Base-by-base conservation (phyloP, 352 stramenopile genomes). In the Globisporangium ultimum region DNA sequence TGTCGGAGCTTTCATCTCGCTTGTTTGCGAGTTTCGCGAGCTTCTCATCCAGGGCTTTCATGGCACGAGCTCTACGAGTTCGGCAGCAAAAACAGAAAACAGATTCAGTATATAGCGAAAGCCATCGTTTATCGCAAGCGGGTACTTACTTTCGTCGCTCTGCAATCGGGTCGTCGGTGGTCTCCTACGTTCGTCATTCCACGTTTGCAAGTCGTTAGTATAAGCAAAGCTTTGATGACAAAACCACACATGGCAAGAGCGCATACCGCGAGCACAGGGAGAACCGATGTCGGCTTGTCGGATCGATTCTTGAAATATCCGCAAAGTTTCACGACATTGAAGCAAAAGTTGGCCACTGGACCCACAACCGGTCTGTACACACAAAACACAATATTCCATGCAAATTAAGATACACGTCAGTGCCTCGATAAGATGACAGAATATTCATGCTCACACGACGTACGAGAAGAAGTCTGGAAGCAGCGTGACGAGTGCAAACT, bases 31-130 rank as follows among this genome's bases (percentile, higher is more conserved):
- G 66, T 55, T 95, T 95, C 36, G 86, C 86, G 24, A 95, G 66
- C 41, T 95, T 95, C 57, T 93, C 86, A 49, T 95, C 86, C n/a
- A 95, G 68, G 22, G 86, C 86, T 51, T 91, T 92, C 84, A 95
- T 93, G 12, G 86, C 86, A 64, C 86, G 72, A 40, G 84, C 86
- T 70, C 86, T 95, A 52, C 3, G 41, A 13, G 53, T 3, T 34
- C 34, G 12, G 10, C 17, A 61, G 24, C 36, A 24, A 40, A 52
- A 5, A 49, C 9, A 20, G 18, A 48, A 21, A 41, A 36, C 9
- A 48, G 15, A 14, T 17, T 21, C 21, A n/a, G n/a, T n/a, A n/a
- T n/a, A n/a, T n/a, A n/a, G n/a, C n/a, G n/a, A n/a, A n/a, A n/a
- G n/a, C n/a, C n/a, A n/a, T n/a, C n/a, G n/a, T n/a, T n/a, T n/a